These are phyloP conservation scores for Cynara cardunculus DNA, from an alignment of 129 eudicot genomes.

Conservation along the genomic window DNA sequence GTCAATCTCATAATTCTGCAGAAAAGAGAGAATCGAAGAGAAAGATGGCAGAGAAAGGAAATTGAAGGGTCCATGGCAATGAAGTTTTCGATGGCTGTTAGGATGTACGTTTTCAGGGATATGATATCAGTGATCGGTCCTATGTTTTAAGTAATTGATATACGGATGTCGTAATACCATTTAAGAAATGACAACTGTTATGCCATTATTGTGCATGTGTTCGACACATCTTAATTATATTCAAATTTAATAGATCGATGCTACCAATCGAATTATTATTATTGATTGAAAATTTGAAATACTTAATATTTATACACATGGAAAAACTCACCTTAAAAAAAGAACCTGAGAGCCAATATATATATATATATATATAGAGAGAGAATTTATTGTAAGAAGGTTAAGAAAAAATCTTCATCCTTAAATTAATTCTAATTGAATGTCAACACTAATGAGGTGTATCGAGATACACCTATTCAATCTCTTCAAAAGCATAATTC, in stretches of 20 bases:
- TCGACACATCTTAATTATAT: neutral
- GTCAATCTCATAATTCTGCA: neutral
- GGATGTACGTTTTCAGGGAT: neutral
- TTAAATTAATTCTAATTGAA: too few relatives aligned
- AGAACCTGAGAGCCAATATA: too few relatives aligned
- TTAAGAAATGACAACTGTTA: too few relatives aligned
- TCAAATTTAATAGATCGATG: neutral
- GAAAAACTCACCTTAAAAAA: too few relatives aligned
- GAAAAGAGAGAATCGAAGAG: neutral
- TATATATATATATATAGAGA: too few relatives aligned
- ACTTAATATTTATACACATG: too few relatives aligned
- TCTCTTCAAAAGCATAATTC: too few relatives aligned
- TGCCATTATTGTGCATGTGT: neutral
- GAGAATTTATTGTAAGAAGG: too few relatives aligned
- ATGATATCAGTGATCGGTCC: neutral
- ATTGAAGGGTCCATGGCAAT: neutral
- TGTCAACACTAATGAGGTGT: too few relatives aligned
- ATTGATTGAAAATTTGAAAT: neutral
- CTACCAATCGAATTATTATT: neutral
- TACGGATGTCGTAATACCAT: neutral
- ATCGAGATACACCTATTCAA: too few relatives aligned
- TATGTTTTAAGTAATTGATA: neutral
- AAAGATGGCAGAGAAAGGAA: neutral
- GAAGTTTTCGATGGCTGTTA: neutral
- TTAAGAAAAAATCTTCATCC: too few relatives aligned